phyloP scores from a whole-genome alignment of 768 basidiomycete species.

The Porpolomopsis calyptriformis region DNA sequence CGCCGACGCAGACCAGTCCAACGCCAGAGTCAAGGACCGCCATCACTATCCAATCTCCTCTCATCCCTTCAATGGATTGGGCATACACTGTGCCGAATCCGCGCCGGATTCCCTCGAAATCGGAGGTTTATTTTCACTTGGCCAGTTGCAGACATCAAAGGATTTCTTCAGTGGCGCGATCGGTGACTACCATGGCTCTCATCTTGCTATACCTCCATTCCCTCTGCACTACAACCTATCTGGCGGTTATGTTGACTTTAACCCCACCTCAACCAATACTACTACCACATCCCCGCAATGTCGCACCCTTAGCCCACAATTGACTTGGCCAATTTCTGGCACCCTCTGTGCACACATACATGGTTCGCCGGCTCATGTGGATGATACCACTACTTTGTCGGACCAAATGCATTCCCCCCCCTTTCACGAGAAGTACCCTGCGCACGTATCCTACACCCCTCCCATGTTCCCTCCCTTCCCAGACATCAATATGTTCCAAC shows the following conservation, averaged over 20 bases:
- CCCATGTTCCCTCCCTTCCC: constrained; percentile 14
- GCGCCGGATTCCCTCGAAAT: not conserved
- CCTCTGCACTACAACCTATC: not conserved
- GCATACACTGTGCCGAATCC: constrained; percentile 20
- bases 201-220: not conserved
- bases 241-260: not conserved
- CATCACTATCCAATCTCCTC: not conserved
- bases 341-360: no score
- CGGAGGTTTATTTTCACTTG: not conserved
- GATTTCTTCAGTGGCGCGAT: not conserved
- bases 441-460: not conserved
- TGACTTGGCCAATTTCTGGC: no score
- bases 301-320: no score
- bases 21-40: constrained; percentile 15
- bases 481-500: constrained; percentile 26
- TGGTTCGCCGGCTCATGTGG: no score
- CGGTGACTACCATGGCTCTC: not conserved
- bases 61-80: constrained; percentile 20
- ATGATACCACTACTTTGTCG: not conserved
- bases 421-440: not conserved
- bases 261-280: not conserved
- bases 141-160: not conserved
- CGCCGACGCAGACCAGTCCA: constrained; percentile 24
- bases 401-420: not conserved
- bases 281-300: not conserved